Evolutionary conservation across 208 protist species (phyloP), one percentile per base, ranked within the genome.

Genomic region (Porcisia deanei): DNA sequence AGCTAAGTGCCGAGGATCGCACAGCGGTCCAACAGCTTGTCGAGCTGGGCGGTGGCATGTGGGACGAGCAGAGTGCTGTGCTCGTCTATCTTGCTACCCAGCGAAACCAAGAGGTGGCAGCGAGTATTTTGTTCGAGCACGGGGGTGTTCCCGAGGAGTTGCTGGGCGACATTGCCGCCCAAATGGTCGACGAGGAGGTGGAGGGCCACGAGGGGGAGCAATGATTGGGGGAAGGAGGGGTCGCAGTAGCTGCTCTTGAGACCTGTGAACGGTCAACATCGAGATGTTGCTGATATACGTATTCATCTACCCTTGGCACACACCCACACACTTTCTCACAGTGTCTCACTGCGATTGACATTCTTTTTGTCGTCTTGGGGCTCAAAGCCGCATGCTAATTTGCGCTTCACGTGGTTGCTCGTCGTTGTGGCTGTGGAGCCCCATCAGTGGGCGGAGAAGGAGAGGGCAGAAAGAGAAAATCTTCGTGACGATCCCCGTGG

Each of bases 81-180:
- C 69, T 94, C 45, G 93, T 94, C 8, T 97, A 96, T 71, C 70
- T 92, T 47, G 88, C 86, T 0, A 86, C 84, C 18, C 82, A 89
- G 70, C 80, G 84, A 57, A 93, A 93, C 67, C 85, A 95, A 53
- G 90, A 97, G 68, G 71, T 91, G 57, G 93, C 93, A 39, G 93
- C 91, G 54, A 91, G 88, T 65, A 71, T 97, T 30, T 84, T 97
- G 71, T 89, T 95, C 39, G 88, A 91, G 75, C 77, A 91, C 76
- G 88, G 88, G 5, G 90, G 90, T 30, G 77, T 92, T 4, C 88
- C 88, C 2, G 68, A 77, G 20, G 85, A 89, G 73, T 70, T 93
- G 70, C 60, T 93, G 43, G 59, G 64, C 9, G 71, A 73, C 72
- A 84, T 89, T 59, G 71, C 80, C 34, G 49, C 74, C 37, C 68